Conservation (phyloP, 768 basidiomycete species). For the Fistulinella prunicolor region DNA sequence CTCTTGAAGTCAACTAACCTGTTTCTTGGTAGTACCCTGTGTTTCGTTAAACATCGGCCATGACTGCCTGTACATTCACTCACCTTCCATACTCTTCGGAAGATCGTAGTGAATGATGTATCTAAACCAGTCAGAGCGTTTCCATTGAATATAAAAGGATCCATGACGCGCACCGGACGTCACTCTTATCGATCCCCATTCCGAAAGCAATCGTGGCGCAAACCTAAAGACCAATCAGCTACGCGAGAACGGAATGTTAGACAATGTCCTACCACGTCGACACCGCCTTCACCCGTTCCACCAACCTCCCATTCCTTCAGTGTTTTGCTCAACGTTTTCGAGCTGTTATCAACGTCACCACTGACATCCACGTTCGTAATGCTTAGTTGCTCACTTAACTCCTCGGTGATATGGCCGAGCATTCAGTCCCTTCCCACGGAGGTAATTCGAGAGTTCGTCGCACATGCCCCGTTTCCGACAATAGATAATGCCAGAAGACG, state of each 20-base stretch:
- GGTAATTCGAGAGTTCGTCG: conserved; percentile 59
- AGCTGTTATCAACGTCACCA: conserved; percentile 30
- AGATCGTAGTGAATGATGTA: conserved; percentile 83
- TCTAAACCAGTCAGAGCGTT: conserved; percentile 29
- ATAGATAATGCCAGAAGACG: conserved; percentile 75
- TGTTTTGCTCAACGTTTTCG: conserved; percentile 48
- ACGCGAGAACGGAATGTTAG: not conserved
- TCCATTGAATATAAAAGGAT: not conserved
- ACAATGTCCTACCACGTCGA: conserved; percentile 56
- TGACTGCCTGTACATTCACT: not conserved
- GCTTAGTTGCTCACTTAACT: conserved; percentile 41
- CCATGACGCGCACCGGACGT: conserved; percentile 51
- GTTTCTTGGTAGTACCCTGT: conserved; percentile 87
- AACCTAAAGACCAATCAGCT: conserved; percentile 40
- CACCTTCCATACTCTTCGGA: conserved; percentile 82
- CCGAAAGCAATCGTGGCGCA: conserved; percentile 84
- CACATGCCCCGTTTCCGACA: conserved; percentile 69
- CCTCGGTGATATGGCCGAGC: conserved; percentile 77
- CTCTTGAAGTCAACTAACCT: conserved; percentile 38
- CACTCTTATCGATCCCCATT: conserved; percentile 81
- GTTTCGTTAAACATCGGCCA: not conserved
- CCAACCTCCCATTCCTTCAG: conserved; percentile 60
- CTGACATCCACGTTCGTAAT: not conserved
- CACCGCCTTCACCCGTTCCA: conserved; percentile 47
- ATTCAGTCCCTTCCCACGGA: conserved; percentile 64